Evolutionary conservation across 2,329 filamentous ascomycete genomes (phyloP), one percentile per base, ranked within the genome.

Genomic region (Talaromyces verruculosus): DNA sequence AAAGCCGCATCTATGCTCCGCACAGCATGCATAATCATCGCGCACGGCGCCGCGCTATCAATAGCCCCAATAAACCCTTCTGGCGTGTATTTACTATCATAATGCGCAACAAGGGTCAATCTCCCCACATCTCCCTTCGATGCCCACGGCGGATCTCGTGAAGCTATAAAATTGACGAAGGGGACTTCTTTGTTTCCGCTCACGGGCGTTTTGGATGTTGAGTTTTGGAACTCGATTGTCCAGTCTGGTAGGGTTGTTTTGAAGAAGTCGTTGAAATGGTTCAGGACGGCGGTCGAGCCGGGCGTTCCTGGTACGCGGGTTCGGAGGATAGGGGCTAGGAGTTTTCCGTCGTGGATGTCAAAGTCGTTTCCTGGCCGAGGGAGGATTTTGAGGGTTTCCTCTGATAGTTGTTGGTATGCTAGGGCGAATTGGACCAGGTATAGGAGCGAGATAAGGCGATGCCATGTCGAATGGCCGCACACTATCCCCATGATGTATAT

Each of bases 31-130:
- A 99, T 85, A 66, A 99, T 84, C 84, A 98, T 93, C 0, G 95
- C 95, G 77, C 94, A 98, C 10, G 95, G 93, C 19, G 91, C 95
- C 1, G 95, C 95, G 72, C 92, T 97, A 75, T 99, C 95, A 15
- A 88, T 96, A 0, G 94, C 95, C 0, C 95, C 95, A 66, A 99
- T 91, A 76, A 99, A 99, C 0, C 93, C 94, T 67, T 88, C 81
- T 0, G 93, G 94, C 30, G 83, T 83, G 66, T 90, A 84, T 79
- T 96, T 91, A 75, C 89, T 93, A 73, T 99, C 95, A 76, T 97
- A 98, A 76, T 99, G 95, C 47, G 95, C 95, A 6, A 94, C 95
- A 64, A 99, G 84, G 15, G 92, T 94, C 74, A 98, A 80, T 59
- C 93, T 83, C 49, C 89, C 89, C 2, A 95, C 88, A 70, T 97